Evolutionary conservation across 139 green algal species (phyloP), one percentile per base, ranked within the genome.

Genomic region (Closterium sp.): DNA sequence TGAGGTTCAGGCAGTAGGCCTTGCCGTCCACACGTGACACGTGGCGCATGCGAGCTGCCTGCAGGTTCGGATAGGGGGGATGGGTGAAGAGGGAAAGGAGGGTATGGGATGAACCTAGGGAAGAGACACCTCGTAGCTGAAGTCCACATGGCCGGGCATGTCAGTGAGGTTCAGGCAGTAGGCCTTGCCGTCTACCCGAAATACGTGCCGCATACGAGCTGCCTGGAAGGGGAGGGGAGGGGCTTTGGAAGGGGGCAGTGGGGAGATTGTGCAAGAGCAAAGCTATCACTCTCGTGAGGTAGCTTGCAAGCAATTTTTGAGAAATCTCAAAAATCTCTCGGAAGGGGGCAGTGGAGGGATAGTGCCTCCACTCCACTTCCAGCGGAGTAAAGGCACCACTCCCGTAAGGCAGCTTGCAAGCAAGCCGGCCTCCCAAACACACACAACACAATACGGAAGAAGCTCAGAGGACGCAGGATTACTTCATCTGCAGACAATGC

Each of bases 151-250:
- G 3, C 97, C 97, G 2, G 97, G 96, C 12, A 96, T 98, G 94
- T 98, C 97, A 64, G 98, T 98, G 7, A 98, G 95, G 88, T 98
- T 98, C 3, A 98, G 94, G 2, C 95, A 95, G 92, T 98, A 96
- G 19, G 93, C 91, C 93, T 97, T 43, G 12, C 94, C 94, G 84
- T 36, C 84, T 10, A 34, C 21, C 84, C 34, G 16, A 9, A 34
- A 81, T 12, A 90, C 87, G 3, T 90, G 38, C 21, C 87, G 0
- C 87, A 84, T 81, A 23, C 33, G 34, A 25, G 34, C 34, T 33
- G 87, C 85, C 85, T 88, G 85, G 30, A 9, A 21, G 33, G 83
- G 31, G n/a, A 33, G 21, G 83, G 83, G 30, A 2, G 23, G 83
- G 83, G 83, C 0, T 4, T 1, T 12, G 81, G 8, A 84, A 84